phyloP scores from a whole-genome alignment of 139 green algal species.

The Marvania coccoides region DNA sequence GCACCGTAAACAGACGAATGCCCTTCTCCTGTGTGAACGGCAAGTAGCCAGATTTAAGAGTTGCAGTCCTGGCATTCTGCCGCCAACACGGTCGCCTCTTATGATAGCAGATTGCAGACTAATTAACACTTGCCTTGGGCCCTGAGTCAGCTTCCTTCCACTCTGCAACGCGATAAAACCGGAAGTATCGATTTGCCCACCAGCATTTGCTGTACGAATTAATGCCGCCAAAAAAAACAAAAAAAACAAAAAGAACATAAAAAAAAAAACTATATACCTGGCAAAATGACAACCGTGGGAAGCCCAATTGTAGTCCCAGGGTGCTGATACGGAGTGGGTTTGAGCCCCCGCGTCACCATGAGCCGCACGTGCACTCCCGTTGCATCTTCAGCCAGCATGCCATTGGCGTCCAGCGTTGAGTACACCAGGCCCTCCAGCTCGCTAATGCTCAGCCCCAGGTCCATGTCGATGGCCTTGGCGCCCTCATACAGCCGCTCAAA shows the following conservation, averaged over 20 bases:
- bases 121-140: conserved; percentile 11
- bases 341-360: conserved; percentile 59
- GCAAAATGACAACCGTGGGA: conserved; percentile 67
- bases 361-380: conserved; percentile 64
- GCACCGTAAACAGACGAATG: conserved; percentile 59
- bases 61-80: no score
- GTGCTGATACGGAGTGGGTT: conserved; percentile 76
- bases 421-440: conserved; percentile 50
- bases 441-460: conserved; percentile 36
- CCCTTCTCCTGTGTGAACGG: conserved; percentile 28
- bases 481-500: conserved; percentile 58
- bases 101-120: no score
- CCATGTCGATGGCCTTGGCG: conserved; percentile 59
- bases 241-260: no score
- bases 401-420: conserved; percentile 50
- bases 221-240: no score
- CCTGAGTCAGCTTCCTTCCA: conserved; percentile 38
- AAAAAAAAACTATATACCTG: no score
- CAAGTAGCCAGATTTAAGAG: no score
- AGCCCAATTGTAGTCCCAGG: conserved; percentile 58
- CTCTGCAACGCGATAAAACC: no score
- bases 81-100: no score
- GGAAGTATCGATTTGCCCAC: no score
- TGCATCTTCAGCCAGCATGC: conserved; percentile 31
- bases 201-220: no score